Percentiles rank a stretch among this genome's conserved stretches.
Conservation (phyloP, 2,329 filamentous ascomycete genomes). For the Fusarium musae region DNA sequence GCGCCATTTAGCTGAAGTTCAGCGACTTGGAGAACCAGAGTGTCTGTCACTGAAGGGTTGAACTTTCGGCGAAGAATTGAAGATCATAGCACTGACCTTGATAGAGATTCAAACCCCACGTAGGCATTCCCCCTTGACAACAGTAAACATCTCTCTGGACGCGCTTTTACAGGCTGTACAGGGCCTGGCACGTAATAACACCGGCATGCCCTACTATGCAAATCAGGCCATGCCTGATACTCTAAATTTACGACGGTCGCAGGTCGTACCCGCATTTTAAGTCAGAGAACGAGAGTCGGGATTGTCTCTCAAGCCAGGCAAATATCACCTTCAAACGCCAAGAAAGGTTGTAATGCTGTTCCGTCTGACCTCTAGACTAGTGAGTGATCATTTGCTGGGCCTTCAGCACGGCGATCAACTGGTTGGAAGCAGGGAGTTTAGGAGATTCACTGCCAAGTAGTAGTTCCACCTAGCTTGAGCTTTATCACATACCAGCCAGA, state of each 20-base stretch:
- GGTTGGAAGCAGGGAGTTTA: not conserved
- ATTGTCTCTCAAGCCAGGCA: not conserved
- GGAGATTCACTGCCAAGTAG: not conserved
- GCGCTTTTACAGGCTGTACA: fast-evolving
- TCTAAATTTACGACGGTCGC: not conserved
- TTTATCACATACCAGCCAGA: not conserved
- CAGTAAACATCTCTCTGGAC: no score
- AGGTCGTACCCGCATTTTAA: not conserved
- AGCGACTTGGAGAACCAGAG: not conserved
- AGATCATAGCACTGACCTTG: not conserved
- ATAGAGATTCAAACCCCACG: fast-evolving
- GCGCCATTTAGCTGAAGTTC: not conserved
- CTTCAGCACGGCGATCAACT: not conserved
- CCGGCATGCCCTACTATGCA: not conserved
- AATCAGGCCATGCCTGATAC: not conserved
- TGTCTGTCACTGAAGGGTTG: not conserved
- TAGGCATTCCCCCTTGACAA: not conserved
- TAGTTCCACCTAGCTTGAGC: no score
- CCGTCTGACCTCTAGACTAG: no score
- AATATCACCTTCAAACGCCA: not conserved
- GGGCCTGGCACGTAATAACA: not conserved
- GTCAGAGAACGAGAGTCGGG: not conserved
- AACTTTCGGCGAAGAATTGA: not conserved
- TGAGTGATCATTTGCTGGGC: not conserved
- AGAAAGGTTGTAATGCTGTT: not conserved